phyloP scores from a whole-genome alignment of 1,284 basidiomycete species.

The Blastosporella zonata region DNA sequence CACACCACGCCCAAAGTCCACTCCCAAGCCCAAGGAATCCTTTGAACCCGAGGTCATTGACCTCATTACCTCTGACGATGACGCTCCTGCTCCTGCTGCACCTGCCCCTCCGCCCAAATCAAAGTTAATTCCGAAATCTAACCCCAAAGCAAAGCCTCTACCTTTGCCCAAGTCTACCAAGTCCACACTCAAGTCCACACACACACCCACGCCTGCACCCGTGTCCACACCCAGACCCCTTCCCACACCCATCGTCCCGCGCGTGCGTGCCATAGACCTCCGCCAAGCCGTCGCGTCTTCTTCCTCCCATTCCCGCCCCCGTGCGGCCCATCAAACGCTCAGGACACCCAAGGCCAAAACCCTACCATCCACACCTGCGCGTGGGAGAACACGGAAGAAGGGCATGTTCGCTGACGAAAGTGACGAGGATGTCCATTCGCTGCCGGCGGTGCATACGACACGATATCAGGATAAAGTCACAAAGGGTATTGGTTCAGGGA shows the following conservation, averaged over 20 bases:
- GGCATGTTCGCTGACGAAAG: background rate
- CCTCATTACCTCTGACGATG: slow-evolving; percentile 20
- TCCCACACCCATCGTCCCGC: background rate
- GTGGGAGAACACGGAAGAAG: background rate
- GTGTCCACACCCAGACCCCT: background rate
- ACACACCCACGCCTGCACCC: background rate
- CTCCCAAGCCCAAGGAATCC: background rate
- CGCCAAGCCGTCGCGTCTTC: background rate
- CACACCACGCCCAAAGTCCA: background rate
- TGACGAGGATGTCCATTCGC: background rate
- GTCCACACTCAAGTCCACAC: background rate
- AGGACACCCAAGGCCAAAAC: background rate
- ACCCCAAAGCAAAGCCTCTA: background rate
- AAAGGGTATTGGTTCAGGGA: background rate
- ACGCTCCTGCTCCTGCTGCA: background rate
- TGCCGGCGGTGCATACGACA: background rate
- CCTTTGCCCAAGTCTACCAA: background rate
- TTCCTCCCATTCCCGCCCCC: background rate
- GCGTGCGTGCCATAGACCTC: background rate
- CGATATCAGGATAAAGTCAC: background rate
- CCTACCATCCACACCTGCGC: background rate
- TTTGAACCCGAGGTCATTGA: slow-evolving; percentile 19
- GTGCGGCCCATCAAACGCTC: background rate
- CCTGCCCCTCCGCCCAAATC: background rate
- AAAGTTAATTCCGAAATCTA: background rate